Conservation (phyloP, 129 eudicot species). For the Flaveria linearis region DNA sequence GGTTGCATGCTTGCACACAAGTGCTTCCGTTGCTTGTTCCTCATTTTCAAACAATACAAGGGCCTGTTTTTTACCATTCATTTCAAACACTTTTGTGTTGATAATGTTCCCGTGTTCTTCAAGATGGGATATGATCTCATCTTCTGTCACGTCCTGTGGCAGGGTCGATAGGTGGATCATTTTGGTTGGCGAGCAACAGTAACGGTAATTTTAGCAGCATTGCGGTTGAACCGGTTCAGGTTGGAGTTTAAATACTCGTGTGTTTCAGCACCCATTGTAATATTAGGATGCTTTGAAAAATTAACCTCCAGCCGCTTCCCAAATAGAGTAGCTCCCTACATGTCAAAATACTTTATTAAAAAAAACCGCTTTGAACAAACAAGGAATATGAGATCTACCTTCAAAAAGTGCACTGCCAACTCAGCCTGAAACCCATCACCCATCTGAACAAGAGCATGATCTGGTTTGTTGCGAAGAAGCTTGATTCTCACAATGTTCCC, state of each 20-base stretch:
- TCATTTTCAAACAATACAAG: conserved; percentile 71
- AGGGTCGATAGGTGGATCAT: conserved; percentile 94
- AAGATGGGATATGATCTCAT: conserved; percentile 66
- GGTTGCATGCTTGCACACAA: conserved; percentile 93
- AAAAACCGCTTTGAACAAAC: neutral
- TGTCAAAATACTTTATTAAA: neutral
- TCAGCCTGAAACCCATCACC: conserved; percentile 98
- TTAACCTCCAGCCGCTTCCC: conserved; percentile 92
- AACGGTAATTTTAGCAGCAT: conserved; percentile 93
- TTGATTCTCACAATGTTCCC: conserved; percentile 93
- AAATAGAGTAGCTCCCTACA: conserved; percentile 77
- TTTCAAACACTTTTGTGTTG: conserved; percentile 72
- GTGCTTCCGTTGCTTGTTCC: conserved; percentile 91
- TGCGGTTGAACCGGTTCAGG: conserved; percentile 91
- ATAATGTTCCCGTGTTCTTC: conserved; percentile 84
- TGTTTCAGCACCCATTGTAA: conserved; percentile 90
- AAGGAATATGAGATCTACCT: conserved; percentile 37
- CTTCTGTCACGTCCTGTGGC: conserved; percentile 86
- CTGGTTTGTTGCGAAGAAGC: conserved; percentile 88
- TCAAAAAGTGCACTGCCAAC: conserved; percentile 87
- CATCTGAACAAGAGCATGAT: conserved; percentile 96
- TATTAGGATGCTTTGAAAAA: conserved; percentile 72
- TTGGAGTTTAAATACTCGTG: conserved; percentile 91
- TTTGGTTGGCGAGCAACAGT: conserved; percentile 96
- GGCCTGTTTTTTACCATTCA: conserved; percentile 95